Base-by-base conservation (phyloP, 768 basidiomycete species). In the Tephrocybe rancida region DNA sequence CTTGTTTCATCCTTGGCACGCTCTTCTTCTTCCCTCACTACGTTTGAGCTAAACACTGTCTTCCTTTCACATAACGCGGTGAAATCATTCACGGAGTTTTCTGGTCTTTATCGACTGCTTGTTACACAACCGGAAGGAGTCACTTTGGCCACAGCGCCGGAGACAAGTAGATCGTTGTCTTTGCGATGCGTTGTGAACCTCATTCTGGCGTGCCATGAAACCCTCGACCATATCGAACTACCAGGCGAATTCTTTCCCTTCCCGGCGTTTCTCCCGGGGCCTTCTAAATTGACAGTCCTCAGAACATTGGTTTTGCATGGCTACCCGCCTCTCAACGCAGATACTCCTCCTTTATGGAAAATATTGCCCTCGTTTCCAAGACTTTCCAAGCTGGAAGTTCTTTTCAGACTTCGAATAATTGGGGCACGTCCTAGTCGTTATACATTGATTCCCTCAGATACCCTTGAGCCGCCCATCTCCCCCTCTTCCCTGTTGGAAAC, bases 291-390 rank as follows among this genome's bases (percentile, higher is more conserved):
- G 18, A 24, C 26, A 32, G 37, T 32, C 29, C 41, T 59, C 8
- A 55, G 52, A 32, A 55, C 54, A 16, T 37, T 59, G 16, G 32
- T 55, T 22, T 43, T 59, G 54, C 57, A 52, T 10, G 46, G 57
- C 14, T 59, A 51, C 25, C 50, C 57, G 3, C 57, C 57, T 8
- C 47, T 59, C 5, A 42, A 55, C 41, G 45, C 49, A 19, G 53
- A 51, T 16, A 27, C 11, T 14, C 42, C 38, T 39, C 57, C 53
- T 22, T 38, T 48, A 18, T 55, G 53, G 57, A 52, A 25, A n/a
- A 34, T 55, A 29, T 39, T 54, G 21, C 52, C 44, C 26, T 54
- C 48, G 16, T 50, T 54, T 48, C 57, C 57, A 3, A 29, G 19
- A 7, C 53, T 58, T 32, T 34, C 43, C 22, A 41, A 44, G 13